These are phyloP conservation scores for Pseudogymnoascus sp. DNA, from an alignment of 2,329 filamentous ascomycete species.

Conservation along the genomic window DNA sequence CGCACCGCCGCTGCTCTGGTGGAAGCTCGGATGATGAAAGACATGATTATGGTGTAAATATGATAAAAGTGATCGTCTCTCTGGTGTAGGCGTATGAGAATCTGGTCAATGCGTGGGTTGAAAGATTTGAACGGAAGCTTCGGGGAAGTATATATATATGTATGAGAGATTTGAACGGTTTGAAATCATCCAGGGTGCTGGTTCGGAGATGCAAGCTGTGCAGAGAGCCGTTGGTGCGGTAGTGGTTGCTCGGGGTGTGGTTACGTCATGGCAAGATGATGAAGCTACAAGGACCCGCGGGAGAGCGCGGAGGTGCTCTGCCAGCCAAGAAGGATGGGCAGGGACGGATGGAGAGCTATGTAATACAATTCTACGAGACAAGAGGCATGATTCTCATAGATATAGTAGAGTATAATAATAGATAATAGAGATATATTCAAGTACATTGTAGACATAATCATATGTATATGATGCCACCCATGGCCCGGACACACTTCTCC, in stretches of 20 bases:
- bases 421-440: slow-evolving; percentile 4
- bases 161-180: not conserved
- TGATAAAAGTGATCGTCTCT: not conserved
- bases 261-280: not conserved
- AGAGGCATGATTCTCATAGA: not conserved
- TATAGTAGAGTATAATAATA: not conserved
- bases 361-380: no score
- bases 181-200: not conserved
- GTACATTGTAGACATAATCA: slow-evolving; percentile 1
- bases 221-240: no score
- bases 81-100: not conserved
- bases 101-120: not conserved
- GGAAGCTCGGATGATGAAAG: slow-evolving; percentile 21
- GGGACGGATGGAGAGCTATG: not conserved
- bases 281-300: not conserved
- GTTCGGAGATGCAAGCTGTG: not conserved
- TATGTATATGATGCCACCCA: slow-evolving; percentile 5
- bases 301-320: not conserved
- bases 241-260: not conserved
- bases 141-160: not conserved
- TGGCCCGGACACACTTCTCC: not conserved
- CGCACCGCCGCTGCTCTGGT: slow-evolving; percentile 12
- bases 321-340: not conserved
- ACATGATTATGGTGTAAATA: slow-evolving; percentile 13
- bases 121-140: not conserved